These are phyloP conservation scores for Seiridium unicorne DNA, from an alignment of 2,329 filamentous ascomycete genomes.

Conservation along the genomic window DNA sequence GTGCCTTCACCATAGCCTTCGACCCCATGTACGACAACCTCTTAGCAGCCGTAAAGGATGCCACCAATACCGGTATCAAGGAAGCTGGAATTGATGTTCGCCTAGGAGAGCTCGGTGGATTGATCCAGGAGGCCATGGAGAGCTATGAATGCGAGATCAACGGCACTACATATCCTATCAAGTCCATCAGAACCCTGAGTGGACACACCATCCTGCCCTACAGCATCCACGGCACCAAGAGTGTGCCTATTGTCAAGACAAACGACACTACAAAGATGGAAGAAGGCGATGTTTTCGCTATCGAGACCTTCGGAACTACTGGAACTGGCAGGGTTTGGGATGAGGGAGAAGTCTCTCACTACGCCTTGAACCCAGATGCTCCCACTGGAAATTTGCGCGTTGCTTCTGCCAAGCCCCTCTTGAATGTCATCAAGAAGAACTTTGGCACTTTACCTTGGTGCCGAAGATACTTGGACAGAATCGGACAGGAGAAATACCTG, in stretches of 20 bases:
- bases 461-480: conserved; percentile 82
- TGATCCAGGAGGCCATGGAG: conserved; percentile 90
- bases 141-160: conserved; percentile 86
- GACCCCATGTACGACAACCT: conserved; percentile 74
- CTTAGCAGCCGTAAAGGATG: conserved; percentile 69
- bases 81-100: conserved; percentile 92
- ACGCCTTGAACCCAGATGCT: conserved; percentile 72
- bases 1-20: conserved; percentile 76
- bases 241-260: conserved; percentile 89
- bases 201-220: conserved; percentile 89
- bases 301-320: conserved; percentile 94
- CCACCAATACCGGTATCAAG: conserved; percentile 82
- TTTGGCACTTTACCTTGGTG: conserved; percentile 93
- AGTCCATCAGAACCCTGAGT: conserved; percentile 82
- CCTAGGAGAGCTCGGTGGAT: conserved; percentile 78
- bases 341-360: conserved; percentile 88
- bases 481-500: conserved; percentile 94
- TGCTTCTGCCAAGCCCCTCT: conserved; percentile 78
- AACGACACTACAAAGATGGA: conserved; percentile 94
- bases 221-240: conserved; percentile 89
- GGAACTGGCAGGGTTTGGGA: conserved; percentile 86
- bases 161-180: conserved; percentile 75
- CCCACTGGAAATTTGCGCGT: conserved; percentile 74
- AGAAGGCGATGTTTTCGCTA: conserved; percentile 91
- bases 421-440: conserved; percentile 93